These are phyloP conservation scores for Nicotiana sylvestris DNA, from an alignment of 257 asterid species.

Conservation along the genomic window DNA sequence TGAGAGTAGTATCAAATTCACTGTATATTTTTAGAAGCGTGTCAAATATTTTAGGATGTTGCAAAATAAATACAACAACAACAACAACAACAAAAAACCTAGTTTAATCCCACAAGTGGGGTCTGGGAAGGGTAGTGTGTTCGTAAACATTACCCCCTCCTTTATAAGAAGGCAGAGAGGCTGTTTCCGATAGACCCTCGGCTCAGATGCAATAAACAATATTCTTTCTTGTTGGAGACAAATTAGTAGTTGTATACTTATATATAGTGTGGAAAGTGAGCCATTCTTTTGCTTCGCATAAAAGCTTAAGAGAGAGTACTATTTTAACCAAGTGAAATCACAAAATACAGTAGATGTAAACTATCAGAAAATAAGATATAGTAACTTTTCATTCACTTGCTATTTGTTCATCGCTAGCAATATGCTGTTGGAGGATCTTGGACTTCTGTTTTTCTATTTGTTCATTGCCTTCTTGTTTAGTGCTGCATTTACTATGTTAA, in stretches of 20 bases:
- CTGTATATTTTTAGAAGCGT: background rate
- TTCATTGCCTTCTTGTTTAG: background rate
- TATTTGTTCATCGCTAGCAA: background rate
- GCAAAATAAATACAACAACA: background rate
- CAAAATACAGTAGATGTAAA: background rate
- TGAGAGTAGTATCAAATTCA: background rate
- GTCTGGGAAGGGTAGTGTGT: too few species aligned
- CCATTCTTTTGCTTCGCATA: background rate
- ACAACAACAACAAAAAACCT: too few species aligned
- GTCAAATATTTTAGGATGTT: background rate
- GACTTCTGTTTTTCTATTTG: background rate
- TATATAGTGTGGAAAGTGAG: background rate
- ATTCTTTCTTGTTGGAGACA: background rate
- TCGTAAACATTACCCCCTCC: too few species aligned
- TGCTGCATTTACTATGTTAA: background rate
- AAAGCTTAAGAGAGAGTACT: background rate
- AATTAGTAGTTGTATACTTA: background rate
- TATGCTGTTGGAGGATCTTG: background rate
- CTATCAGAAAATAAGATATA: background rate
- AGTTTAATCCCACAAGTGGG: too few species aligned
- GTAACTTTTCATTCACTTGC: background rate
- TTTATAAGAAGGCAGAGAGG: too few species aligned
- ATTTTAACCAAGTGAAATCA: background rate
- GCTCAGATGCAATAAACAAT: background rate
- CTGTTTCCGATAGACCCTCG: too few species aligned